Evolutionary conservation across 768 basidiomycete species (phyloP).

Genomic region (Asterophora parasitica): DNA sequence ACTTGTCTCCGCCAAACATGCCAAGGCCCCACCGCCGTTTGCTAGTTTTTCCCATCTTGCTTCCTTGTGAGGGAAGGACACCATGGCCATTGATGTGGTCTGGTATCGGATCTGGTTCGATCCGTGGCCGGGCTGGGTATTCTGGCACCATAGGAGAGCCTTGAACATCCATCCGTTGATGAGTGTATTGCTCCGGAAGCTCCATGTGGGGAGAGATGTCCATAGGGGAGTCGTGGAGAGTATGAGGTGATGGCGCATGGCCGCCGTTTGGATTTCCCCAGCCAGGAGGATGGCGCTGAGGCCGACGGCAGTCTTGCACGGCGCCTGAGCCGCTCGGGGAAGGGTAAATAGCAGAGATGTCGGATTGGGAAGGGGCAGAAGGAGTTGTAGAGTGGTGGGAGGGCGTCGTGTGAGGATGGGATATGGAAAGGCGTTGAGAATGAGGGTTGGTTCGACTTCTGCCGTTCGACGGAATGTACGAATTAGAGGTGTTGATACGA

Average conservation of each 20-base stretch:
- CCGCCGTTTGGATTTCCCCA: slow-evolving; percentile 18
- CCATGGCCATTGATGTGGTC: slow-evolving; percentile 33
- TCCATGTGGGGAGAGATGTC: slow-evolving; percentile 53
- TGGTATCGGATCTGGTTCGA: slow-evolving; percentile 35
- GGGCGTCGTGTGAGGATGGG: slow-evolving; percentile 21
- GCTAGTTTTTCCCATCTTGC: slow-evolving; percentile 55
- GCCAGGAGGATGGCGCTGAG: slow-evolving; percentile 19
- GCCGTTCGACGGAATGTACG: slow-evolving; percentile 32
- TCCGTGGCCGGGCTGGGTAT: slow-evolving; percentile 39
- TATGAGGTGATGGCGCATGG: slow-evolving; percentile 17
- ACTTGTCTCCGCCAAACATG: slow-evolving; percentile 76
- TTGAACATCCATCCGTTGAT: slow-evolving; percentile 47
- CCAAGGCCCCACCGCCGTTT: slow-evolving; percentile 60
- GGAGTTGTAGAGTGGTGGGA: slow-evolving; percentile 11
- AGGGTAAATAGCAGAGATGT: slow-evolving; percentile 5
- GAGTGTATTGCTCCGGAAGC: slow-evolving; percentile 34
- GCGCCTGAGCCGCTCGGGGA: slow-evolving; percentile 25
- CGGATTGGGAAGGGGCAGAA: slow-evolving; percentile 33
- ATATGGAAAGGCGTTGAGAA: slow-evolving; percentile 28
- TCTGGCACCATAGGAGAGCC: slow-evolving; percentile 51
- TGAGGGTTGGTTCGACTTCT: slow-evolving; percentile 28
- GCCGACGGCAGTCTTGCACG: slow-evolving; percentile 23
- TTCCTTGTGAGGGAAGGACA: slow-evolving; percentile 35
- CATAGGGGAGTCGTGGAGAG: slow-evolving; percentile 54
- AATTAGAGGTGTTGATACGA: slow-evolving; percentile 34